Percentiles rank a stretch among this genome's conserved stretches.
Evolutionary conservation across 139 green algal species (phyloP).

Genomic region (Chlamydomonas asymmetrica): DNA sequence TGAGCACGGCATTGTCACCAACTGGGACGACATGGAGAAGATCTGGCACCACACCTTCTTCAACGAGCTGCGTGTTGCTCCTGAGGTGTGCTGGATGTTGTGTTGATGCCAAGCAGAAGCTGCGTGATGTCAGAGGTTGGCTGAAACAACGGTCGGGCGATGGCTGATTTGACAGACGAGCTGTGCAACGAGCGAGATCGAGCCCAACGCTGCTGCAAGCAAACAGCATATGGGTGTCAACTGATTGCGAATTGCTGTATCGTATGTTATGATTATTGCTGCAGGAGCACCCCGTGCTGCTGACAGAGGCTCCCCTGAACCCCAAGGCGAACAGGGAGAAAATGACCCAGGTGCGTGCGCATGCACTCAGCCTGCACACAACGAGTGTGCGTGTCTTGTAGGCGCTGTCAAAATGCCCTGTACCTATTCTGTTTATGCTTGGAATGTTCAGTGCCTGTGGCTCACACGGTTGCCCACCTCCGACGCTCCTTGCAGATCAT

Average conservation of each 20-base stretch:
- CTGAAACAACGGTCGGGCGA: not conserved
- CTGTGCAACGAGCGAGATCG: not conserved
- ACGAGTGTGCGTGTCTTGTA: not conserved
- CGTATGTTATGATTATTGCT: not conserved
- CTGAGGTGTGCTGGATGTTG: conserved; percentile 83
- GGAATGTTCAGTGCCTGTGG: not conserved
- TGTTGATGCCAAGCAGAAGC: too few species aligned
- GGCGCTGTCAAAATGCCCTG: not conserved
- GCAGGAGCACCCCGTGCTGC: conserved; percentile 96
- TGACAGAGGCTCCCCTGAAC: conserved; percentile 98
- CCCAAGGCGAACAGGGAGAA: conserved; percentile 96
- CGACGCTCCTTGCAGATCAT: conserved; percentile 86
- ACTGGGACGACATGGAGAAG: conserved; percentile 99
- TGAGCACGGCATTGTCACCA: conserved; percentile 96
- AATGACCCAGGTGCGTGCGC: conserved; percentile 74
- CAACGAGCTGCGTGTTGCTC: conserved; percentile 98
- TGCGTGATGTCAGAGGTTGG: too few species aligned
- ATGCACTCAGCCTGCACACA: not conserved
- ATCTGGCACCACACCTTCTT: conserved; percentile 99
- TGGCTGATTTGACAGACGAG: not conserved
- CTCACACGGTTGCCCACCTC: not conserved
- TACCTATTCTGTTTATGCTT: not conserved
- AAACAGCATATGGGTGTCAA: too few species aligned
- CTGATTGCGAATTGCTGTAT: not conserved
- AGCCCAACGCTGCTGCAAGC: too few species aligned